Percentiles rank a stretch among this genome's conserved stretches.
These are phyloP conservation scores for Daldinia bambusicola DNA, from an alignment of 495 filamentous ascomycete genomes.

Conservation along the genomic window DNA sequence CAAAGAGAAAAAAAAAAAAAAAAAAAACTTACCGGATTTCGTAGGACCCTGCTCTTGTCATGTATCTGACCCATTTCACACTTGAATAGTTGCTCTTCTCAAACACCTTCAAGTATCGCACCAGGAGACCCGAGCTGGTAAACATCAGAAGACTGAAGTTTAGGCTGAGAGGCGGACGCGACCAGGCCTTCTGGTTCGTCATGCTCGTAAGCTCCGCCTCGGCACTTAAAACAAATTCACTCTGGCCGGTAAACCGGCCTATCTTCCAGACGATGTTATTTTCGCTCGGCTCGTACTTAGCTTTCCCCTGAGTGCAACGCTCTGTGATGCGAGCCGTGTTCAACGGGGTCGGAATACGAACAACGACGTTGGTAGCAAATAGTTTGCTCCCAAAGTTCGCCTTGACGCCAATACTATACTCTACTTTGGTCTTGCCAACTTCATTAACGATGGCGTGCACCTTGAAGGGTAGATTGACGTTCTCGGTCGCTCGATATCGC, in stretches of 20 bases:
- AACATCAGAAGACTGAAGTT: slow-evolving; percentile 98
- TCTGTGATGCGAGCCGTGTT: slow-evolving; percentile 97
- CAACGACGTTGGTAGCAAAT: slow-evolving; percentile 97
- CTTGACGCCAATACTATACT: slow-evolving; percentile 97
- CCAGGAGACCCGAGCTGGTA: slow-evolving; percentile 89
- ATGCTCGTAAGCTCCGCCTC: slow-evolving; percentile 94
- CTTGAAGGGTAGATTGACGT: slow-evolving; percentile 99
- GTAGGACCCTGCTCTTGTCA: slow-evolving; percentile 92
- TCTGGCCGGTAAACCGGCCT: slow-evolving; percentile 92
- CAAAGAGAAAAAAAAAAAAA: too few species aligned
- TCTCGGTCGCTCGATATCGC: slow-evolving; percentile 99
- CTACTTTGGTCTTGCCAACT: slow-evolving; percentile 95
- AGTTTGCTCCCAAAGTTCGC: slow-evolving; percentile 96
- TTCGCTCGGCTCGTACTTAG: slow-evolving; percentile 97
- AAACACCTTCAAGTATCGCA: slow-evolving; percentile 98
- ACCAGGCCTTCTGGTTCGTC: slow-evolving; percentile 99
- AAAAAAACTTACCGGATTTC: slow-evolving; percentile 74
- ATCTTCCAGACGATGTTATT: slow-evolving; percentile 99
- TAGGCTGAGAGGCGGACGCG: slow-evolving; percentile 88
- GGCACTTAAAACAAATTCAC: slow-evolving; percentile 92
- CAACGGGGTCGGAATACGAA: slow-evolving; percentile 93
- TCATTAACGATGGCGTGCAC: slow-evolving; percentile 99
- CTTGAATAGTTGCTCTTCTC: slow-evolving; percentile 99
- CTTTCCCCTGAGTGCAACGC: slow-evolving; percentile 92
- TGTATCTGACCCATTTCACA: slow-evolving; percentile 99